Percentiles rank a stretch among this genome's conserved stretches.
phyloP scores from a whole-genome alignment of 2,329 filamentous ascomycete genomes.

The Fusarium protoensiforme region DNA sequence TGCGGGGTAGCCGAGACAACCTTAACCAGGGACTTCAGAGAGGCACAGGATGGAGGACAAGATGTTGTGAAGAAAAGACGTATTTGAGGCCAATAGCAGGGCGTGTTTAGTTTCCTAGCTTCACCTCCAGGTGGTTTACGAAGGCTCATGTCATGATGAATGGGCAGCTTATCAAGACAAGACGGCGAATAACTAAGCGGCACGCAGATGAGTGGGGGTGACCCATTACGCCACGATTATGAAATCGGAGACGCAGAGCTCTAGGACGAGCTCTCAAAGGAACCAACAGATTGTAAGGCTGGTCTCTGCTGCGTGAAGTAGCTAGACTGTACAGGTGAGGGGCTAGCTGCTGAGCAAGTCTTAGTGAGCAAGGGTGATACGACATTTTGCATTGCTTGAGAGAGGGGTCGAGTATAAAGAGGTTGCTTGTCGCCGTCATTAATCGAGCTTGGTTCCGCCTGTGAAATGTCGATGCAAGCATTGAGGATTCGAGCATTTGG shows the following conservation, averaged over 20 bases:
- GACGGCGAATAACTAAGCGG: slow-evolving; percentile 27
- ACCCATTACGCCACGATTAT: slow-evolving; percentile 43
- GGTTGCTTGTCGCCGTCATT: slow-evolving; percentile 31
- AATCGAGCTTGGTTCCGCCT: slow-evolving; percentile 4
- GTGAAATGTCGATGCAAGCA: slow-evolving; percentile 36
- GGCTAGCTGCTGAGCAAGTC: slow-evolving; percentile 40
- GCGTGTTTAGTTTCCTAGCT: background rate
- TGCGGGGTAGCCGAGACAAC: background rate
- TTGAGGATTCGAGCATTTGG: slow-evolving; percentile 26
- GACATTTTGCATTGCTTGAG: slow-evolving; percentile 17
- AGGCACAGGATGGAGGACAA: background rate
- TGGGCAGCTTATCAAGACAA: slow-evolving; percentile 35
- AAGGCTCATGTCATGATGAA: slow-evolving; percentile 29
- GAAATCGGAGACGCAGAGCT: slow-evolving; percentile 22
- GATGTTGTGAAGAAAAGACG: background rate
- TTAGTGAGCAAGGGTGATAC: slow-evolving; percentile 35
- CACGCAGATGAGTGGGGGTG: slow-evolving; percentile 36
- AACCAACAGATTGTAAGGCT: background rate
- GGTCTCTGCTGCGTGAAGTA: background rate
- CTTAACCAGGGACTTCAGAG: background rate
- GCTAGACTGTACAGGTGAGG: slow-evolving; percentile 21
- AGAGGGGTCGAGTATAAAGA: slow-evolving; percentile 35
- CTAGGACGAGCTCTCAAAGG: slow-evolving; percentile 9
- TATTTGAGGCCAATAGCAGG: background rate
- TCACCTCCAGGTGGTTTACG: background rate